Evolutionary conservation across 768 basidiomycete species (phyloP), one percentile per base, ranked within the genome.

Genomic region (Ramaria sp.): DNA sequence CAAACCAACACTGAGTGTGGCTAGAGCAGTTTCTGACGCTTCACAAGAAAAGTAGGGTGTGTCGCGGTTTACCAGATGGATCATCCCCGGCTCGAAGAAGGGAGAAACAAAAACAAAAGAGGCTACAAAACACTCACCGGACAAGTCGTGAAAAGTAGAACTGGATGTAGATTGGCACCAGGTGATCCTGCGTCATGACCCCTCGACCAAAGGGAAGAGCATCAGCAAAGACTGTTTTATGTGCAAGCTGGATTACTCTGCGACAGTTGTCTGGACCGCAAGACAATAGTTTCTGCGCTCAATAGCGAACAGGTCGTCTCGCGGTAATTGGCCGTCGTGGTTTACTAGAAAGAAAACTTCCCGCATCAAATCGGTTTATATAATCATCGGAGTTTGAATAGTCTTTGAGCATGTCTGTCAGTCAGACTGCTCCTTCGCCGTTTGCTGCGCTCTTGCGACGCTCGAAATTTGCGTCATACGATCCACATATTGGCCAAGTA

Each of bases 151-250:
- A 22, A 62, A 59, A 60, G 60, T 51, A 54, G 57, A 55, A 60
- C 60, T 55, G 62, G 58, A 74, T 88, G 82, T 87, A 69, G 77
- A 74, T 81, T 69, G 73, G 69, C 85, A 79, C 86, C 85, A 90
- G 88, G 88, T 91, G 83, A 84, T 91, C 88, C 82, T 77, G 88
- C 88, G 74, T 91, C 88, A 84, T 88, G 22, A 72, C 84, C 77
- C 80, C 88, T 91, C 88, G 70, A 91, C 88, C 88, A 79, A 69
- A 67, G 88, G 88, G 88, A 91, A 78, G 75, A 82, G 79, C 87
- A 74, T 88, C 88, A 82, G 88, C 88, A 82, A 79, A 83, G 86
- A 90, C 78, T 89, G 88, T 91, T 90, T 91, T 89, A 58, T 58
- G 86, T 85, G 47, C 51, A 45, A 53, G n/a, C 57, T 2, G 30